phyloP scores from a whole-genome alignment of 768 basidiomycete genomes.

The Tylopilus rubrobrunneus region DNA sequence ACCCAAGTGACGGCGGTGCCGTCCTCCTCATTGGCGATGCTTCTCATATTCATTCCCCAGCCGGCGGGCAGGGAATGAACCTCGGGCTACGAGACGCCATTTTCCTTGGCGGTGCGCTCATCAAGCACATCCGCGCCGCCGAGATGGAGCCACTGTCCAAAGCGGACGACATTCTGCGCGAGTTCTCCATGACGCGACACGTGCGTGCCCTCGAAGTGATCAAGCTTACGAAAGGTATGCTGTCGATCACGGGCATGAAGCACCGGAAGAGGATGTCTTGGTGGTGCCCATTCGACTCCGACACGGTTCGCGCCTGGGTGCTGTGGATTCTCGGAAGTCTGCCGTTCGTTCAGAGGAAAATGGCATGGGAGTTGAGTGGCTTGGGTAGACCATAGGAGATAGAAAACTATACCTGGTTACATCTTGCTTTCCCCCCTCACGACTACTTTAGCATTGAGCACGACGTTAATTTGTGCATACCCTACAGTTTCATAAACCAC shows the following conservation, averaged over 20 bases:
- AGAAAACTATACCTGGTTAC: background rate
- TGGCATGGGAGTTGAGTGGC: slow-evolving; percentile 1
- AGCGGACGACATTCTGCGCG: slow-evolving; percentile 31
- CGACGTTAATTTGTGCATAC: too few relatives aligned
- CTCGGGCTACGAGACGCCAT: slow-evolving; percentile 53
- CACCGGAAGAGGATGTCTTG: slow-evolving; percentile 13
- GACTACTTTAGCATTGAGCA: background rate
- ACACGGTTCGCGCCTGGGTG: slow-evolving; percentile 24
- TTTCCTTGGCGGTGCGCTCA: slow-evolving; percentile 40
- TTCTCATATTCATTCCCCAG: slow-evolving; percentile 52
- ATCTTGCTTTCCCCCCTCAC: background rate
- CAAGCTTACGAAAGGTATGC: slow-evolving; percentile 35
- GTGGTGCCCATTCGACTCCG: slow-evolving; percentile 27
- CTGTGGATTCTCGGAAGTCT: slow-evolving; percentile 22
- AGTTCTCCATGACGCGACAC: slow-evolving; percentile 36
- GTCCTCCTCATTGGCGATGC: slow-evolving; percentile 42
- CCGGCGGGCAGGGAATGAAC: slow-evolving; percentile 58
- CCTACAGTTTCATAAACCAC: too few relatives aligned
- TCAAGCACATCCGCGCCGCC: slow-evolving; percentile 28
- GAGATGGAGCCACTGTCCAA: slow-evolving; percentile 5
- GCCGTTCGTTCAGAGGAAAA: background rate
- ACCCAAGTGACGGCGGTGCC: slow-evolving; percentile 10
- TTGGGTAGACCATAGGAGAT: background rate
- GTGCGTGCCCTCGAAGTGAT: slow-evolving; percentile 41
- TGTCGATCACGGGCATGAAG: slow-evolving; percentile 21